Conservation (phyloP, 225 moss, liverwort and hornwort species). For the Marchantia paleacea region DNA sequence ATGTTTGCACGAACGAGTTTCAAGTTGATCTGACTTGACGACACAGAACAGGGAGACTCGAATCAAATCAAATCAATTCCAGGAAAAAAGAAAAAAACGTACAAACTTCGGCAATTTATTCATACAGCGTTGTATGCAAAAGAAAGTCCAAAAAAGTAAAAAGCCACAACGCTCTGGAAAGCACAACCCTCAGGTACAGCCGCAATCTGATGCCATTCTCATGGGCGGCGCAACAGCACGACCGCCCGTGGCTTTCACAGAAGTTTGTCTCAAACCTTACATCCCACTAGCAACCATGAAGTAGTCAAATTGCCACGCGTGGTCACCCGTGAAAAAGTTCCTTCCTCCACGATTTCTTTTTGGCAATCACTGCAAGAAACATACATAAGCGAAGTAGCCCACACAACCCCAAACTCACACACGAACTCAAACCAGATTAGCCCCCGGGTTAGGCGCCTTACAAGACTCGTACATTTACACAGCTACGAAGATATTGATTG, state of each 20-base stretch:
- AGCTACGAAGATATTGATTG: not conserved
- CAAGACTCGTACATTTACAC: not conserved
- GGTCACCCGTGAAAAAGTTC: slow-evolving; percentile 19
- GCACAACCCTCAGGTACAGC: no score
- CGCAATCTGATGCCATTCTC: not conserved
- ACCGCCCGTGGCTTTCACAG: no score
- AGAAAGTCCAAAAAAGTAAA: no score
- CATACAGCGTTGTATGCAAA: no score
- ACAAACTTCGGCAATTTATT: no score
- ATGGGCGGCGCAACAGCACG: not conserved
- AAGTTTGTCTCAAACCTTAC: slow-evolving; percentile 1
- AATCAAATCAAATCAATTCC: no score
- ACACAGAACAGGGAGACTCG: no score
- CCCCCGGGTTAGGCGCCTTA: not conserved
- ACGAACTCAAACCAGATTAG: slow-evolving; percentile 32
- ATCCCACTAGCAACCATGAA: slow-evolving; percentile 20
- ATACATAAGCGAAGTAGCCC: slow-evolving; percentile 20
- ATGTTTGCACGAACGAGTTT: no score
- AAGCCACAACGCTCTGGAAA: no score
- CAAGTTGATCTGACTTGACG: no score
- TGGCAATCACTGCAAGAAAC: slow-evolving; percentile 42
- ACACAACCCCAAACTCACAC: slow-evolving; percentile 19
- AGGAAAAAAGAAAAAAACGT: no score
- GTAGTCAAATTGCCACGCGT: slow-evolving; percentile 19
- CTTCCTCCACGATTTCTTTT: slow-evolving; percentile 29